phyloP scores from a whole-genome alignment of 2,329 filamentous ascomycete genomes.

The Periconia sp. region DNA sequence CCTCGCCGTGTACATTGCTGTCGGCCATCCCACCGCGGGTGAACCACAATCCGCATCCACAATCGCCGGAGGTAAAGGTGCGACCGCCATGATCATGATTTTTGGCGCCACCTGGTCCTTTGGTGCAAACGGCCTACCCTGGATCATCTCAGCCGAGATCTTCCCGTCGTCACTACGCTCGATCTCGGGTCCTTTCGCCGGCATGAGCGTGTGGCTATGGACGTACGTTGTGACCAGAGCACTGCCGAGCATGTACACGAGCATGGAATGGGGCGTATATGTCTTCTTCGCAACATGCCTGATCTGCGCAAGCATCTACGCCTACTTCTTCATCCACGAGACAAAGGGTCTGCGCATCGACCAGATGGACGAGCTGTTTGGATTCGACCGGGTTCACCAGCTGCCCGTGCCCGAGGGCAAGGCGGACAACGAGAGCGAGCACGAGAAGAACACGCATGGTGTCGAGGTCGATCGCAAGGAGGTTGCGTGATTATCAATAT shows the following conservation, averaged over 20 bases:
- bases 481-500: constrained; percentile 7
- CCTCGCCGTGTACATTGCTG: constrained; percentile 43
- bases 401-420: constrained; percentile 1
- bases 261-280: constrained; percentile 37
- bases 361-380: constrained; percentile 48
- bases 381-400: constrained; percentile 28
- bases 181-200: constrained; percentile 47
- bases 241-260: constrained; percentile 48
- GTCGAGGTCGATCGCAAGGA: constrained; percentile 15
- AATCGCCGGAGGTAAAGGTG: constrained; percentile 46
- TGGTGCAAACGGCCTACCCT: constrained; percentile 49
- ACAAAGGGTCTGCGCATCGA: constrained; percentile 47
- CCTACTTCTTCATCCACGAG: constrained; percentile 49
- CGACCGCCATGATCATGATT: constrained; percentile 50
- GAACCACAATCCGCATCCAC: constrained; percentile 37
- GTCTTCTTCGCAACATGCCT: constrained; percentile 50
- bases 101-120: constrained; percentile 48
- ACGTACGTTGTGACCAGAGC: constrained; percentile 49
- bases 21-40: constrained; percentile 38
- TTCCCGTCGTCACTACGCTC: constrained; percentile 48
- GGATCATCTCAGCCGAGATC: constrained; percentile 54
- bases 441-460: constrained; percentile 6
- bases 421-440: constrained; percentile 6
- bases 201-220: constrained; percentile 47
- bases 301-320: constrained; percentile 45